Evolutionary conservation across 306 rosid species (phyloP), one percentile per base, ranked within the genome.

Genomic region (Geum urbanum): DNA sequence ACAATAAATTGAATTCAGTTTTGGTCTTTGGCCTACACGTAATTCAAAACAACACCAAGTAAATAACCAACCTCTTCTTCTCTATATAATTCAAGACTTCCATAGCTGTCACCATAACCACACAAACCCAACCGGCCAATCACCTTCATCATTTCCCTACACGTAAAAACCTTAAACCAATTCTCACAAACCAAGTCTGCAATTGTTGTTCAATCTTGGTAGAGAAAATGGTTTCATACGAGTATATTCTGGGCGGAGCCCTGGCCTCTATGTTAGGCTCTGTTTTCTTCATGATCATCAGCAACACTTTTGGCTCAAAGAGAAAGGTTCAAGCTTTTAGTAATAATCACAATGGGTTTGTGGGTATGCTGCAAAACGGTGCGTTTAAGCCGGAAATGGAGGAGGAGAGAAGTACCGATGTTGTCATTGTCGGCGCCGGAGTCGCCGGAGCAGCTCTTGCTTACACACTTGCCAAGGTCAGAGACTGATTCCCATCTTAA

Each of bases 361-460:
- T 27, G 3, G 56, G 55, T 67, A 22, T 24, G 27, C 54, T 71
- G 37, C 63, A 46, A 1, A 53, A 37, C 41, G 74, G 50, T 15
- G 19, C 3, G 3, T 72, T 20, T 7, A 49, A 35, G 37, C 63
- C 69, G 15, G 73, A 74, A 35, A 63, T 74, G 35, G 67, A 12
- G 66, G 11, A 0, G 77, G 40, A 56, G 41, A 69, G 48, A 22
- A 20, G 51, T 0, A 37, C 80, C 0, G 95, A 89, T 43, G 79
- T 92, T 50, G 75, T 92, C 78, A 77, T 89, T 63, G 96, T 92
- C 5, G 96, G 98, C 47, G 98, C 98, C 20, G 98, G 96, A 1
- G 98, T 92, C 70, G 95, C 96, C 43, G 98, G 98, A 44, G 86
- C 96, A 6, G 98, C 98, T 75, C 96, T 92, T 62, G 95, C 98